Percentiles rank a stretch among this genome's conserved stretches.
phyloP scores from a whole-genome alignment of 2,329 filamentous ascomycete species.

The Arthroderma sp. region DNA sequence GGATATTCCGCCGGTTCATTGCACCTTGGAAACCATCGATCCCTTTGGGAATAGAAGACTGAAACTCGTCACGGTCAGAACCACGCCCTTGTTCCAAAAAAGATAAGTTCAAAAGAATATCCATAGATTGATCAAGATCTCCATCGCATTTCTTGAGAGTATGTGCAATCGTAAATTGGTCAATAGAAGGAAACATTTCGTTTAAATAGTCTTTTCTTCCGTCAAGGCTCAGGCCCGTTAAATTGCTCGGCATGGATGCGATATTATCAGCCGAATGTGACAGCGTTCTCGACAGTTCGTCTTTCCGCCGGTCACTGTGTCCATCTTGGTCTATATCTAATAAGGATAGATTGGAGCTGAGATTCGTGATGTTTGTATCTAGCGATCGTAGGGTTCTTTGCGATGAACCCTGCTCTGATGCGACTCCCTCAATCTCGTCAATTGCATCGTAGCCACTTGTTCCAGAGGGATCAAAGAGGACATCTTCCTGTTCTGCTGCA shows the following conservation, averaged over 20 bases:
- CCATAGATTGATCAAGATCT: conserved; percentile 57
- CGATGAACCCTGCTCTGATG: conserved; percentile 18
- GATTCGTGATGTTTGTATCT: conserved; percentile 37
- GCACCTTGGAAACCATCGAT: conserved; percentile 67
- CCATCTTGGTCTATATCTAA: conserved; percentile 17
- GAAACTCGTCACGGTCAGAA: conserved; percentile 27
- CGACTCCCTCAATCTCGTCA: conserved; percentile 15
- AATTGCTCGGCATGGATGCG: conserved; percentile 15
- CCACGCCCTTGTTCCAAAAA: conserved; percentile 51
- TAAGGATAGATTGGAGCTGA: conserved; percentile 35
- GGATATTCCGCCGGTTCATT: conserved; percentile 30
- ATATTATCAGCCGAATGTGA: conserved; percentile 2
- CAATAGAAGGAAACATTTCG: conserved; percentile 59
- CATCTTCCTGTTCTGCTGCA: conserved; percentile 55
- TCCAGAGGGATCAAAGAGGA: conserved; percentile 65
- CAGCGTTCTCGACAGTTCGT: background rate
- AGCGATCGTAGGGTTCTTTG: conserved; percentile 27
- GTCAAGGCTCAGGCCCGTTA: conserved; percentile 26
- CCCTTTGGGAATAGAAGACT: conserved; percentile 46
- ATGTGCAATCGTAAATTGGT: conserved; percentile 50
- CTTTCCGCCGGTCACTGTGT: background rate
- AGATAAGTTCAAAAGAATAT: conserved; percentile 66
- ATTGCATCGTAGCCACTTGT: conserved; percentile 36
- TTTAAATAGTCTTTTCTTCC: conserved; percentile 51
- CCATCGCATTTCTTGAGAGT: conserved; percentile 55